These are phyloP conservation scores for Psilocybe azurescens DNA, from an alignment of 768 basidiomycete genomes.

Conservation along the genomic window DNA sequence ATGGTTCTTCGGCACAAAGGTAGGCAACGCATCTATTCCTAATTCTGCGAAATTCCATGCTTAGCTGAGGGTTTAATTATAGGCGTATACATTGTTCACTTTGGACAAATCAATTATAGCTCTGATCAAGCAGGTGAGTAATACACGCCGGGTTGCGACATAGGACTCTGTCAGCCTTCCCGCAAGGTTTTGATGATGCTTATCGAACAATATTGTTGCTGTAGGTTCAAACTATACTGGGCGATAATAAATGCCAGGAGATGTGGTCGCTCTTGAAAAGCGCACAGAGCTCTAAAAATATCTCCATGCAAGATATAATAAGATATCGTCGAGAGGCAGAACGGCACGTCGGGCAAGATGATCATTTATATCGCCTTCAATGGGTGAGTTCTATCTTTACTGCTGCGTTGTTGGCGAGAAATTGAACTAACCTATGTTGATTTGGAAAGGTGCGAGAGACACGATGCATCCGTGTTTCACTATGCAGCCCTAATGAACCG, in stretches of 20 bases:
- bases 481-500: slow-evolving; percentile 67
- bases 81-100: slow-evolving; percentile 94
- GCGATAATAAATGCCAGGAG: slow-evolving; percentile 88
- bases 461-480: slow-evolving; percentile 62
- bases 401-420: slow-evolving; percentile 3
- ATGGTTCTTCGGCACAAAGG: slow-evolving; percentile 91
- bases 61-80: slow-evolving; percentile 28
- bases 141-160: background rate
- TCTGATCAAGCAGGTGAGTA: slow-evolving; percentile 87
- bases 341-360: slow-evolving; percentile 73
- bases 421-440: slow-evolving; percentile 19
- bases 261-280: slow-evolving; percentile 77
- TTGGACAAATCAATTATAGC: slow-evolving; percentile 90
- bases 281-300: slow-evolving; percentile 55
- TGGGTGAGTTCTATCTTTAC: slow-evolving; percentile 59
- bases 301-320: slow-evolving; percentile 70
- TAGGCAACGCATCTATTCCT: slow-evolving; percentile 34
- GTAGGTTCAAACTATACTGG: slow-evolving; percentile 86
- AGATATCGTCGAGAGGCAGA: slow-evolving; percentile 84
- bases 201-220: slow-evolving; percentile 2
- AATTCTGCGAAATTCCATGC: slow-evolving; percentile 17
- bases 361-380: slow-evolving; percentile 78
- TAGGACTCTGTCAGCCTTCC: background rate
- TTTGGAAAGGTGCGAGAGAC: slow-evolving; percentile 53
- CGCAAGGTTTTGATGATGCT: background rate